phyloP scores from a whole-genome alignment of 2,329 filamentous ascomycete genomes.

The Cordyceps tenuipes region DNA sequence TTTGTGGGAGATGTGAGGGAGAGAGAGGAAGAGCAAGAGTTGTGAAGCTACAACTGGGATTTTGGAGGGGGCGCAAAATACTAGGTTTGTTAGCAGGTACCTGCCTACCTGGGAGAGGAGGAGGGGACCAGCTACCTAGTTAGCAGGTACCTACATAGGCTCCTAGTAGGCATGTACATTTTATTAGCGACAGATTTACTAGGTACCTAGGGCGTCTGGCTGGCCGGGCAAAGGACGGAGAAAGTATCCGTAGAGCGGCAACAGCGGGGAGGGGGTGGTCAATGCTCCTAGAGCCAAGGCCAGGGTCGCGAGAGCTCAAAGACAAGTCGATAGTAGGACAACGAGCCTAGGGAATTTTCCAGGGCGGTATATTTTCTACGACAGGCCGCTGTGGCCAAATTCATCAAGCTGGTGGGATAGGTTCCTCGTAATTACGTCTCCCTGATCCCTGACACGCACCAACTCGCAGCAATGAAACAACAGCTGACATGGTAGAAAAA shows the following conservation, averaged over 20 bases:
- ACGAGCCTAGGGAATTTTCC: background rate
- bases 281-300: background rate
- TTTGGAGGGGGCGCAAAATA: background rate
- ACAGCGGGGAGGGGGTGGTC: slow-evolving; percentile 10
- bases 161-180: no score
- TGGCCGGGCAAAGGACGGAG: slow-evolving; percentile 8
- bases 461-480: background rate
- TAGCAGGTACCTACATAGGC: no score
- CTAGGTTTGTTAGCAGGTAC: background rate
- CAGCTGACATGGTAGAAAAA: slow-evolving; percentile 3
- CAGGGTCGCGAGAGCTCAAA: background rate
- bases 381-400: no score
- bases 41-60: slow-evolving; percentile 8
- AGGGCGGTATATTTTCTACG: background rate
- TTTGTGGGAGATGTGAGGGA: background rate
- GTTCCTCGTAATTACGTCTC: background rate
- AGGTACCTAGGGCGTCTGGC: no score
- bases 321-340: background rate
- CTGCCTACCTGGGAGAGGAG: no score
- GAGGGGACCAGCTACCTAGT: no score
- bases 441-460: background rate
- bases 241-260: slow-evolving; percentile 6
- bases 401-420: background rate
- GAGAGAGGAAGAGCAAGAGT: background rate
- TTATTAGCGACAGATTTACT: background rate